Evolutionary conservation across 2,329 filamentous ascomycete genomes (phyloP).

Genomic region (Talaromyces sp.): DNA sequence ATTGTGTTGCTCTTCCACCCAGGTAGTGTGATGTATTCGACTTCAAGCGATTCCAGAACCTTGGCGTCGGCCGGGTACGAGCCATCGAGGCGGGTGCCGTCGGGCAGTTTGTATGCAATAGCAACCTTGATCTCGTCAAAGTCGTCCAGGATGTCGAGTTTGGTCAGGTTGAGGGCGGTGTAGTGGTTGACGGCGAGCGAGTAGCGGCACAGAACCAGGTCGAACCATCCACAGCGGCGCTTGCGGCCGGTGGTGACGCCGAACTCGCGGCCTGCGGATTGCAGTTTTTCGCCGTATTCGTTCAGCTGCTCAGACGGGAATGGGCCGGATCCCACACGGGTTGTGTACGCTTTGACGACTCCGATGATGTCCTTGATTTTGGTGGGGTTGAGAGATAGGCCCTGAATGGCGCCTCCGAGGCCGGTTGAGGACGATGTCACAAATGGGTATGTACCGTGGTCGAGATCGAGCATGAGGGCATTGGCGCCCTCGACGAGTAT

Average conservation of each 20-base stretch:
- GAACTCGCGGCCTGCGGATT: conserved; percentile 49
- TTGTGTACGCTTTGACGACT: conserved; percentile 62
- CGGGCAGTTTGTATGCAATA: conserved; percentile 47
- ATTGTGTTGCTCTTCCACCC: conserved; percentile 59
- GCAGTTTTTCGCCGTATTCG: conserved; percentile 50
- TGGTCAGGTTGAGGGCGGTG: conserved; percentile 56
- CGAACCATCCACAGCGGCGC: conserved; percentile 60
- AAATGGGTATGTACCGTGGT: conserved; percentile 48
- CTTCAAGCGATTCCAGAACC: conserved; percentile 47
- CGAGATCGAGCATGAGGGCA: conserved; percentile 56
- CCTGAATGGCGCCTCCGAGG: conserved; percentile 49
- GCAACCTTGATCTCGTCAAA: conserved; percentile 60
- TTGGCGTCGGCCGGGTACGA: conserved; percentile 55
- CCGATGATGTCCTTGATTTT: conserved; percentile 55
- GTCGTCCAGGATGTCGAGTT: conserved; percentile 59
- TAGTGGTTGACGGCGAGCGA: conserved; percentile 51
- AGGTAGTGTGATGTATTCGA: conserved; percentile 54
- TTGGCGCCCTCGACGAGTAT: conserved; percentile 59
- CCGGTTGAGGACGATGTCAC: conserved; percentile 45
- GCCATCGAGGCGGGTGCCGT: conserved; percentile 44
- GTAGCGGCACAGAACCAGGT: conserved; percentile 59
- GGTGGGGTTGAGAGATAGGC: conserved; percentile 52
- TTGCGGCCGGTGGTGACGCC: conserved; percentile 56
- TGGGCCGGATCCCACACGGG: conserved; percentile 53
- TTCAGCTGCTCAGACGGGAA: conserved; percentile 60